Conservation (phyloP, 2,329 filamentous ascomycete genomes). For the Cryphonectria parasitica region DNA sequence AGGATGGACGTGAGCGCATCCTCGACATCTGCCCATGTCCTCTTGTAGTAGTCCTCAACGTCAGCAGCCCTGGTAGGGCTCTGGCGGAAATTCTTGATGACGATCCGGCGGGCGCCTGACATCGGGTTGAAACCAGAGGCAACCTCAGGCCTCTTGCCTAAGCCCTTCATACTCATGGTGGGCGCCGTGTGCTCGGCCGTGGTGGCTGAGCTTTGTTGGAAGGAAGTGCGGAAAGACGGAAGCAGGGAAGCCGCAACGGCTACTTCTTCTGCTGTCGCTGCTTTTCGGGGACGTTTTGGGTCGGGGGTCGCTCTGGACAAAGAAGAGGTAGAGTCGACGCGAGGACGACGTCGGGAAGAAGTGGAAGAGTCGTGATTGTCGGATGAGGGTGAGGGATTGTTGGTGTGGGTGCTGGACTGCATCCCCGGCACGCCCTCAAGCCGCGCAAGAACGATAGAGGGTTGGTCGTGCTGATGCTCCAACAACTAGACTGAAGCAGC, state of each 20-base stretch:
- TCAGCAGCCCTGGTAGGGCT: conserved; percentile 60
- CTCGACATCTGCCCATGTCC: conserved; percentile 75
- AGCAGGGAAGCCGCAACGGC: background rate
- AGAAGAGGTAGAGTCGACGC: conserved; percentile 37
- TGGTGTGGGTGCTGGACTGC: conserved; percentile 25
- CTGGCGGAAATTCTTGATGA: conserved; percentile 88
- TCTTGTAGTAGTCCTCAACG: conserved; percentile 76
- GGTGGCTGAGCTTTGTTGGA: background rate
- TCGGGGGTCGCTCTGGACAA: conserved; percentile 31
- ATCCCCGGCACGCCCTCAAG: conserved; percentile 24
- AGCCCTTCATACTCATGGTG: conserved; percentile 38
- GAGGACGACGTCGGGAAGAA: conserved; percentile 33
- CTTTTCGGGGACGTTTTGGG: conserved; percentile 36
- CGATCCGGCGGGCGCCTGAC: conserved; percentile 78
- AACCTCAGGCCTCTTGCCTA: conserved; percentile 44
- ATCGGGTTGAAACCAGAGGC: conserved; percentile 68
- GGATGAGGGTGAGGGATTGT: conserved; percentile 15
- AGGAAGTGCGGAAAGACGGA: background rate
- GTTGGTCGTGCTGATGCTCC: conserved; percentile 12
- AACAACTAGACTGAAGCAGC: conserved; percentile 19
- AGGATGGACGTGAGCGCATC: conserved; percentile 77
- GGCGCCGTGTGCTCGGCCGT: conserved; percentile 18
- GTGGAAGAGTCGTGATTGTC: conserved; percentile 24
- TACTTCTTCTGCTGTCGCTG: background rate
- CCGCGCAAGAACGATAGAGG: conserved; percentile 6